Base-by-base conservation (phyloP, 2,329 filamentous ascomycete genomes). In the Fusarium paranaense region DNA sequence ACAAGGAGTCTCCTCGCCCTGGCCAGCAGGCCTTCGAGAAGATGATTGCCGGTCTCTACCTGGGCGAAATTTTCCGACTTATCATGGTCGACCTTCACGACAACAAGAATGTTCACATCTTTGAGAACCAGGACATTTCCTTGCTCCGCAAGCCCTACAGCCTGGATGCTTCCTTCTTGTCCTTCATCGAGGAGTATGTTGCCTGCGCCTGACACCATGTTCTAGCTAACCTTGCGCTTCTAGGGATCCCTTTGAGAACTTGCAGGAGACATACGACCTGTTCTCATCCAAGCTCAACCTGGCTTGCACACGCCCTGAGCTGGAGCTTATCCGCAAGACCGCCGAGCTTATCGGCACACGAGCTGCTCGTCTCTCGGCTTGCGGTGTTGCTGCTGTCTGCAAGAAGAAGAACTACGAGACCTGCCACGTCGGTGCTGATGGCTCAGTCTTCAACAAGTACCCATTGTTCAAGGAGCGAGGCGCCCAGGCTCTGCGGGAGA, bases 401-500 rank as follows among this genome's bases (percentile, higher is more conserved):
- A 97, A 93, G 86, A 98, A 98, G 92, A 98, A 98, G 90, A 90
- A 90, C 76, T 96, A 95, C 84, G 86, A 93, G 80, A 89, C 90
- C 40, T 97, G 94, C 86, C 97, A 98, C 83, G 97, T 99, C 47
- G 97, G 97, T 78, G 97, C 97, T 61, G 97, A 99, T 81, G 97
- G 97, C 40, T 97, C 94, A 20, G 96, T 99, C 64, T 99, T 99
- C 87, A 98, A 98, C 89, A 98, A 98, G 84, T 99, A 99, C 86
- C 97, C 97, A 14, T 94, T 98, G 85, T 99, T 99, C 90, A 98
- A 98, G 88, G 90, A 92, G 67, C 93, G 97, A 64, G 95, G 96
- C 65, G 96, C 97, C 16, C 89, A 92, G 82, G 97, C 97, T 32
- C 90, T 99, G 62, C 92, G 94, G 64, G 97, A 99, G 87, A 98